phyloP scores from a whole-genome alignment of 441 rosid species.

The Aquilaria agallochum region DNA sequence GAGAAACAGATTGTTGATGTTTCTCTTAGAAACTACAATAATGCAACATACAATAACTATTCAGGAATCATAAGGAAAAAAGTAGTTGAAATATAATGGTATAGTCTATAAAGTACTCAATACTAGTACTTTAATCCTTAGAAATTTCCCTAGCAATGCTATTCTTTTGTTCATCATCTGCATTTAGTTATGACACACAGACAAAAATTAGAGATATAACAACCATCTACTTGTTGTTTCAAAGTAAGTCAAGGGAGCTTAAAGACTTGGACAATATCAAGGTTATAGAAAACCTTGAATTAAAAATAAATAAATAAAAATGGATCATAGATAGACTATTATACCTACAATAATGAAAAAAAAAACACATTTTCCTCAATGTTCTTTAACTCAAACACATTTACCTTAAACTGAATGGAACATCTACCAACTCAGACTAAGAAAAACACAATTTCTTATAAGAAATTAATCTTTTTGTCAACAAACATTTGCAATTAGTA shows the following conservation, averaged over 20 bases:
- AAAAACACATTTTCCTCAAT: constrained; percentile 61
- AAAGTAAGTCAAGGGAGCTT: background rate
- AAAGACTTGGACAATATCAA: background rate
- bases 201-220: background rate
- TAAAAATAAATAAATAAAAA: background rate
- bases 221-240: background rate
- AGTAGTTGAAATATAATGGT: constrained; percentile 9
- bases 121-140: constrained; percentile 96
- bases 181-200: constrained; percentile 16
- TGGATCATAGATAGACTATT: too few species aligned
- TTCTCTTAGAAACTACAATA: constrained; percentile 76
- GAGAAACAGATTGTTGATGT: constrained; percentile 83
- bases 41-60: constrained; percentile 14
- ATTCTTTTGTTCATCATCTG: constrained; percentile 90
- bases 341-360: background rate
- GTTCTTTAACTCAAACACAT: constrained; percentile 78
- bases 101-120: constrained; percentile 7
- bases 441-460: background rate
- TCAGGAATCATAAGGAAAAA: constrained; percentile 2
- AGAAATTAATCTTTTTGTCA: background rate
- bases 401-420: constrained; percentile 16
- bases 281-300: background rate
- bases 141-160: constrained; percentile 82
- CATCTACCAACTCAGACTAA: background rate
- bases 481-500: background rate